phyloP scores from a whole-genome alignment of 31 red algal species.

The Odonthalia washingtoniensis region DNA sequence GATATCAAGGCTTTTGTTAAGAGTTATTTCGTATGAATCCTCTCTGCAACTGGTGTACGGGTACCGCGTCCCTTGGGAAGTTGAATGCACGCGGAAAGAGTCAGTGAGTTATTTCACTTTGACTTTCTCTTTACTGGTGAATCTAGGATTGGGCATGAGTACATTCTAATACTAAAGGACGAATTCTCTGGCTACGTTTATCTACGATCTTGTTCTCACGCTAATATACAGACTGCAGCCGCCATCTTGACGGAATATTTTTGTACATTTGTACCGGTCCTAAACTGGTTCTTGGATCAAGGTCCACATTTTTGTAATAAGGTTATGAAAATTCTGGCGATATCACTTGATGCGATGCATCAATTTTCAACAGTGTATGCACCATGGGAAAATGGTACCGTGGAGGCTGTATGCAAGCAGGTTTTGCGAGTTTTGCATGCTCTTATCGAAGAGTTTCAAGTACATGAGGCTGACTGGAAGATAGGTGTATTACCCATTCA shows the following conservation, averaged over 20 bases:
- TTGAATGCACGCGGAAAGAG: not conserved
- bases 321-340: not conserved
- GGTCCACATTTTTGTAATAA: constrained; percentile 53
- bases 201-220: constrained; percentile 6
- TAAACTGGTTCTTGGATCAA: constrained; percentile 35
- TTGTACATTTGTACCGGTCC: constrained; percentile 11
- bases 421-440: not conserved
- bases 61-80: constrained; percentile 40
- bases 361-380: constrained; percentile 2
- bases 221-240: not conserved
- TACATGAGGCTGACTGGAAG: constrained; percentile 10
- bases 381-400: constrained; percentile 38
- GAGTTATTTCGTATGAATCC: constrained; percentile 2
- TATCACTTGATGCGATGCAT: not conserved
- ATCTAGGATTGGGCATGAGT: constrained; percentile 8
- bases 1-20: constrained; percentile 9
- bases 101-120: constrained; percentile 41
- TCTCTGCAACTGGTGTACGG: constrained; percentile 14
- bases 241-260: not conserved
- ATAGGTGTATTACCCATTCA: too few relatives aligned
- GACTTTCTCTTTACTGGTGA: constrained; percentile 42
- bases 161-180: constrained; percentile 28
- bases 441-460: constrained; percentile 23
- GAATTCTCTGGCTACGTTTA: constrained; percentile 34
- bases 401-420: constrained; percentile 6